These are phyloP conservation scores for Beauveria brongniartii DNA, from an alignment of 2,329 filamentous ascomycete genomes.

Conservation along the genomic window DNA sequence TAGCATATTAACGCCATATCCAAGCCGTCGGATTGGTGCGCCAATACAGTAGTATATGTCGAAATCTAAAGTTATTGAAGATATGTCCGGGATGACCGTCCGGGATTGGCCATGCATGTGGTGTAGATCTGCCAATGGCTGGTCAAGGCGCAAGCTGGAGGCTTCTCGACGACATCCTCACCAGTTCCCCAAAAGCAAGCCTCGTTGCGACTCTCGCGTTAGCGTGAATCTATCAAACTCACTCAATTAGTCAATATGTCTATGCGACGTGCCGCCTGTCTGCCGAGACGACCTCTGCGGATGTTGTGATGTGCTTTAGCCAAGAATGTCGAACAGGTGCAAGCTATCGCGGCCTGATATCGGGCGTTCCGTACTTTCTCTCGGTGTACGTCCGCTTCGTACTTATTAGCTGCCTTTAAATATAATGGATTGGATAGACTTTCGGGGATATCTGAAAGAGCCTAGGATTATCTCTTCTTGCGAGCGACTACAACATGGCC, in stretches of 20 bases:
- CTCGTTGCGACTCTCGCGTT: neutral
- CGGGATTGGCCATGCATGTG: neutral
- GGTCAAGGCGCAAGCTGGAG: neutral
- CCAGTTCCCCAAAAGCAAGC: neutral
- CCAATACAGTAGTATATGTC: neutral
- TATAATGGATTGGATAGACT: neutral
- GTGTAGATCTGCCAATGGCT: neutral
- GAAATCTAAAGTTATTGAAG: neutral
- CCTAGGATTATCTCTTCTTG: neutral
- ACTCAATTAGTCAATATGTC: neutral
- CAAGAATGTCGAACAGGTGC: neutral
- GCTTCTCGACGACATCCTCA: neutral
- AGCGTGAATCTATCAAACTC: neutral
- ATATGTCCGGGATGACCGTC: too few species aligned
- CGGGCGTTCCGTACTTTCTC: neutral
- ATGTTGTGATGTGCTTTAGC: slow-evolving; percentile 3
- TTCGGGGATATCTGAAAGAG: neutral
- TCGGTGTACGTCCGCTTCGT: neutral
- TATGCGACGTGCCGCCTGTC: too few species aligned
- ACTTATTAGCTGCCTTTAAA: neutral
- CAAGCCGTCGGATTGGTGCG: neutral
- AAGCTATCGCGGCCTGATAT: neutral
- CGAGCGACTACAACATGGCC: slow-evolving; percentile 5
- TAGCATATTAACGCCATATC: neutral
- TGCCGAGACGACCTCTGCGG: neutral